A percentile compares a stretch with the other conserved stretches of the same genome.
phyloP scores from a whole-genome alignment of 2,329 filamentous ascomycete species.

The Xylariaceae sp. region DNA sequence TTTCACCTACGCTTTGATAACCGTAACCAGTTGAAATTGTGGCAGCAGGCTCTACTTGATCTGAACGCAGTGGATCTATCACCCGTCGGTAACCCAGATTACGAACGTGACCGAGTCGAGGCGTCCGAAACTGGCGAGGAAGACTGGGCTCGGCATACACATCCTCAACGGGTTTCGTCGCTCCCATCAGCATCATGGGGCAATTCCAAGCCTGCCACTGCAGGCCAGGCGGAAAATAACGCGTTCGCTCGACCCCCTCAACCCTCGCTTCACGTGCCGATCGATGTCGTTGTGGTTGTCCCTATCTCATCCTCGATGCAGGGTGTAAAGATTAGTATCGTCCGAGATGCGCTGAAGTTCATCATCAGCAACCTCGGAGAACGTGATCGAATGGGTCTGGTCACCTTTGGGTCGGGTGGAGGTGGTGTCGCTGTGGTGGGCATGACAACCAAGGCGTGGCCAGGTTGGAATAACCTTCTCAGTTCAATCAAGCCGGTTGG shows the following conservation, averaged over 20 bases:
- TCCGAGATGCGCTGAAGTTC: conserved; percentile 87
- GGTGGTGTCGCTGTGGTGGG: conserved; percentile 94
- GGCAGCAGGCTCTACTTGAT: conserved; percentile 82
- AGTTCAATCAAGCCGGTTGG: conserved; percentile 86
- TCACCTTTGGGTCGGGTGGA: conserved; percentile 91
- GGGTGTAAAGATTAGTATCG: conserved; percentile 93
- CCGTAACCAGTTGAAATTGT: conserved; percentile 76
- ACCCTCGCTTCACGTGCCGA: conserved; percentile 72
- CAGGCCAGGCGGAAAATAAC: conserved; percentile 88
- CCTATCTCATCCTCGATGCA: conserved; percentile 98
- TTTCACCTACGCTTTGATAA: conserved; percentile 91
- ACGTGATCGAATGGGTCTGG: conserved; percentile 90
- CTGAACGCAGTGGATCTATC: conserved; percentile 66
- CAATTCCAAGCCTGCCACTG: conserved; percentile 74
- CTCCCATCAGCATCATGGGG: conserved; percentile 72
- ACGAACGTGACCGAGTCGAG: conserved; percentile 71
- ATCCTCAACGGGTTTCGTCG: conserved; percentile 70
- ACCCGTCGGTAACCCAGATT: conserved; percentile 64
- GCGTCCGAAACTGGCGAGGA: conserved; percentile 84
- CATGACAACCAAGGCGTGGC: conserved; percentile 95
- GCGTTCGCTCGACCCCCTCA: conserved; percentile 54
- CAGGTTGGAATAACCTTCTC: conserved; percentile 81
- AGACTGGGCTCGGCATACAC: conserved; percentile 63
- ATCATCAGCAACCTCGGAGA: conserved; percentile 86
- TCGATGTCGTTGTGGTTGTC: conserved; percentile 94